Conservation (phyloP, 2,329 filamentous ascomycete species). For the Neurospora sp. region DNA sequence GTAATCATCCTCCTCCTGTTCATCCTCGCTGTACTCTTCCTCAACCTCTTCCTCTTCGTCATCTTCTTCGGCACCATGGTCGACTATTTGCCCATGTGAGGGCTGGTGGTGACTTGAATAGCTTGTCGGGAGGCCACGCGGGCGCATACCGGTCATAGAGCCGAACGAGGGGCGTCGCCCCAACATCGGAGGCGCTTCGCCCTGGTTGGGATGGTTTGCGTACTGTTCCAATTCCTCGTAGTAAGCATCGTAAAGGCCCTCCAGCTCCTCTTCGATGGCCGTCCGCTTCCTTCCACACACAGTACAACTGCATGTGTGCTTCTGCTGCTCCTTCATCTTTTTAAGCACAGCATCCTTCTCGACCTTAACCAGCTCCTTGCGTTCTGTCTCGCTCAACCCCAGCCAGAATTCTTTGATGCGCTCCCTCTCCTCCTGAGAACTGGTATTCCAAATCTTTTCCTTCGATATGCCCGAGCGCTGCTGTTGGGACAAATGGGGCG, state of each 20-base stretch:
- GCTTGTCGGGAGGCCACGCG: constrained; percentile 46
- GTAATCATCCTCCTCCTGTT: constrained; percentile 43
- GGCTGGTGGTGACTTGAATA: constrained; percentile 54
- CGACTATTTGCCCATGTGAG: constrained; percentile 64
- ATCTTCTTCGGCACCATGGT: constrained; percentile 34
- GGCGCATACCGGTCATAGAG: constrained; percentile 42
- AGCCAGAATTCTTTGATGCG: constrained; percentile 99
- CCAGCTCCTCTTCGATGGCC: constrained; percentile 94
- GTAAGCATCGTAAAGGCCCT: constrained; percentile 96
- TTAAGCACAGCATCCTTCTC: constrained; percentile 96
- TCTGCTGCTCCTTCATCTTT: constrained; percentile 99
- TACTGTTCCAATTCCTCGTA: constrained; percentile 98
- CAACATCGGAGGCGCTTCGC: constrained; percentile 59
- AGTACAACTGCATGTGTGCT: constrained; percentile 96
- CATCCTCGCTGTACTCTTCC: constrained; percentile 53
- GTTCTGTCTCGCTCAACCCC: constrained; percentile 83
- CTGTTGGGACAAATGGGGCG: constrained; percentile 17
- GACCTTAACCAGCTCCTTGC: constrained; percentile 90
- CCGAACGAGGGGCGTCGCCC: constrained; percentile 46
- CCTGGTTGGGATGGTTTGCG: constrained; percentile 68
- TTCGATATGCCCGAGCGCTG: constrained; percentile 43
- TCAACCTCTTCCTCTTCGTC: constrained; percentile 40
- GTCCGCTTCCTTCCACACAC: constrained; percentile 94
- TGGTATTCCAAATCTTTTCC: constrained; percentile 96
- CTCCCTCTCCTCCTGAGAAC: constrained; percentile 85